Base-by-base conservation (phyloP, 345 rosid genomes). In the thale cress (Arabidopsis thaliana) region DNA sequence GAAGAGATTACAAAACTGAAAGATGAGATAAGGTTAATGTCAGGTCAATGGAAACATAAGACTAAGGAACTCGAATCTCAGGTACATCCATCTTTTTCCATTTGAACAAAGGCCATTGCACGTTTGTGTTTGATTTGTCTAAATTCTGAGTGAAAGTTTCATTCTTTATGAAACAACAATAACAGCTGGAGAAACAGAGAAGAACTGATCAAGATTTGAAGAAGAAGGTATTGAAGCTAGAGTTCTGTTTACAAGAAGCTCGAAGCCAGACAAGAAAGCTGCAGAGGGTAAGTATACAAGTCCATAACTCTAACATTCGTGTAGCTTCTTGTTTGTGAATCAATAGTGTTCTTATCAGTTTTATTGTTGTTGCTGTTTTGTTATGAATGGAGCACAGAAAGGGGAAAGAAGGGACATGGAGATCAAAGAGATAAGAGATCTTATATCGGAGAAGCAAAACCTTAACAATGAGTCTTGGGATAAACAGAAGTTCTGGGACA, bases 1-100 rank as follows among this genome's bases (percentile, higher is more conserved):
- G 87, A 79, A 69, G 91, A 90, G 80, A 83, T 95, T 68, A 78
- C 78, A 6, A 87, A 75, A 68, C 73, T 95, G 34, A 88, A 81
- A 78, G 97, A 91, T 57, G 96, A 95, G 76, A 76, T 91, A 60
- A 79, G 85, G 78, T 64, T 89, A 44, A 85, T 95, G 85, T 86
- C 97, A 48, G 83, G 85, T 49, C 93, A 87, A 50, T 94, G 99
- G 97, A 89, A 89, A 80, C 82, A 81, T 24, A 87, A 88, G 83
- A 89, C 86, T 3, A 83, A 86, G 40, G 98, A 91, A 57, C 48
- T 91, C 53, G 97, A 95, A 73, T 80, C 88, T 32, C 97, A 90
- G 93, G 97, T 91, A 7, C 16, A 22, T 42, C 44, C 40, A 45
- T 44, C 3, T 52, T 53, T 3, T 23, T 37, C 6, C 40, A 25